A percentile compares a stretch with the other conserved stretches of the same genome.
Conservation (phyloP, 352 stramenopile genomes). For the Phytophthora lateralis region DNA sequence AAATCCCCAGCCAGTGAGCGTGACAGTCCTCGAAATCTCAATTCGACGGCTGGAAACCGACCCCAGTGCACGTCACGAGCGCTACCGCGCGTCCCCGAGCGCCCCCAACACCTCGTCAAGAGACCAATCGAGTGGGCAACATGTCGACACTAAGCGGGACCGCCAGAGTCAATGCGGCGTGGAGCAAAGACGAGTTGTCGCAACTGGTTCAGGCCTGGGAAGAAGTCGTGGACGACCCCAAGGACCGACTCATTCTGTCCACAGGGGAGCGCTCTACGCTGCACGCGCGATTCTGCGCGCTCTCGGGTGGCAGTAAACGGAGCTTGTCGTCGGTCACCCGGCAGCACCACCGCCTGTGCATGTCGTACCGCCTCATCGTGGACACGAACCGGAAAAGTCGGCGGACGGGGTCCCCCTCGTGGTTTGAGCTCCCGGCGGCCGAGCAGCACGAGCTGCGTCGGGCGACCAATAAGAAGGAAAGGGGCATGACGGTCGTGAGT, state of each 20-base stretch:
- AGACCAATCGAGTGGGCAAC: neutral
- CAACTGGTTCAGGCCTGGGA: slow-evolving; percentile 40
- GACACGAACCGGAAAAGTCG: slow-evolving; percentile 31
- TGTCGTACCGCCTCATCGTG: slow-evolving; percentile 40
- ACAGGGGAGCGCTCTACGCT: slow-evolving; percentile 27
- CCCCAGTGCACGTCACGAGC: neutral
- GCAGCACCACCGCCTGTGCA: slow-evolving; percentile 39
- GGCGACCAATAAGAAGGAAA: slow-evolving; percentile 32
- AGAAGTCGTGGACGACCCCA: slow-evolving; percentile 38
- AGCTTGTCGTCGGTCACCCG: slow-evolving; percentile 35
- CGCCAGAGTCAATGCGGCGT: slow-evolving; percentile 28
- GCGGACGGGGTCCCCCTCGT: slow-evolving; percentile 18
- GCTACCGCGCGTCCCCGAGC: neutral
- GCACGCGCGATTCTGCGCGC: slow-evolving; percentile 37
- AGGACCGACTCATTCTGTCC: slow-evolving; percentile 26
- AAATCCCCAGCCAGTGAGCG: slow-evolving; percentile 4
- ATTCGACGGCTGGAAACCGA: slow-evolving; percentile 4
- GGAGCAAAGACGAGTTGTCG: slow-evolving; percentile 33
- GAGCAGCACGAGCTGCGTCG: slow-evolving; percentile 39
- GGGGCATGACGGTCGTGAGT: slow-evolving; percentile 33
- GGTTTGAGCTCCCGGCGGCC: slow-evolving; percentile 37
- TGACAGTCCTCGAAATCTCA: neutral
- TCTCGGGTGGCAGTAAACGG: slow-evolving; percentile 13
- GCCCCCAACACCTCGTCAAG: neutral
- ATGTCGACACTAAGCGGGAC: slow-evolving; percentile 15